These are phyloP conservation scores for Dictyostelium intermedium DNA, from an alignment of 78 protist species.

Conservation along the genomic window DNA sequence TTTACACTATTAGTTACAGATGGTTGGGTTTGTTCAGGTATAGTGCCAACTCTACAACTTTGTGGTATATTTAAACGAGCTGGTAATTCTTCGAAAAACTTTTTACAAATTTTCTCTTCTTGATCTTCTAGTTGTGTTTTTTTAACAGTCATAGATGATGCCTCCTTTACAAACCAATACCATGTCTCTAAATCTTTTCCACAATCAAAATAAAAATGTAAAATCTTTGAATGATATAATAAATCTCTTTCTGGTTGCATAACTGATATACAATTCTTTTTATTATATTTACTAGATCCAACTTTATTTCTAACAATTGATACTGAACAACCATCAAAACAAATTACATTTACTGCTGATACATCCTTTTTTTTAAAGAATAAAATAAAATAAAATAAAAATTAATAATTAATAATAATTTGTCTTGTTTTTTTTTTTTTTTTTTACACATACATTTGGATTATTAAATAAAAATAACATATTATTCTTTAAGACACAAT, in stretches of 20 bases:
- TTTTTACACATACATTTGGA: slow-evolving; percentile 12
- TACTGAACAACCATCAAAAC: slow-evolving; percentile 59
- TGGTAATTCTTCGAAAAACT: slow-evolving; percentile 43
- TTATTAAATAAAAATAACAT: slow-evolving; percentile 46
- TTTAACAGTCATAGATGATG: slow-evolving; percentile 15
- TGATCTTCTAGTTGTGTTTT: slow-evolving; percentile 32
- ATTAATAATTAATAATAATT: neutral
- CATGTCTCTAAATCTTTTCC: slow-evolving; percentile 66
- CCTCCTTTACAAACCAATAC: slow-evolving; percentile 59
- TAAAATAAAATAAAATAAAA: too few relatives aligned
- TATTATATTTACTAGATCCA: slow-evolving; percentile 55
- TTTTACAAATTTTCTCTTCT: neutral
- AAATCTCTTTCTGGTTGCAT: slow-evolving; percentile 48
- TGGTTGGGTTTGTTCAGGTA: slow-evolving; percentile 5
- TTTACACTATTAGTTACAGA: neutral
- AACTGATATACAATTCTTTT: slow-evolving; percentile 50
- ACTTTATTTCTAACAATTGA: slow-evolving; percentile 52
- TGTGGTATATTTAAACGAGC: slow-evolving; percentile 21
- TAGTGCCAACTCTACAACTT: neutral
- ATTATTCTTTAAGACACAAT: slow-evolving; percentile 54
- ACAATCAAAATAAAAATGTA: slow-evolving; percentile 61
- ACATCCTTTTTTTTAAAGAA: slow-evolving; percentile 39
- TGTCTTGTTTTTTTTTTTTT: neutral
- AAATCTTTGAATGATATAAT: slow-evolving; percentile 37
- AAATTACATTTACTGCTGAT: slow-evolving; percentile 44